These are phyloP conservation scores for Imleria badia DNA, from an alignment of 768 basidiomycete genomes.

Conservation along the genomic window DNA sequence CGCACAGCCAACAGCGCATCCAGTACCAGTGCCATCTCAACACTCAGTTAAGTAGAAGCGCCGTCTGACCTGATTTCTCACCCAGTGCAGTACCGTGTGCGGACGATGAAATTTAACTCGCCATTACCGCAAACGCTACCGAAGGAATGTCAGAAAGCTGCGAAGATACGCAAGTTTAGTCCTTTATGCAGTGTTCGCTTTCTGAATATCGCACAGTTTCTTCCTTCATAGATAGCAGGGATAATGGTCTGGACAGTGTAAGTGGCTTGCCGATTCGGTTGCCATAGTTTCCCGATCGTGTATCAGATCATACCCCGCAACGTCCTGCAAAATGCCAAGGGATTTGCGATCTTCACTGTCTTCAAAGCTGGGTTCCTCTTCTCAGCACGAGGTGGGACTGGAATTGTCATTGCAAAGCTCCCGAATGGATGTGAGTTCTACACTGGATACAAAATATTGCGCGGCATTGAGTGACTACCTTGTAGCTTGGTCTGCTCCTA, in stretches of 20 bases:
- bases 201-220: conserved; percentile 49
- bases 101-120: conserved; percentile 47
- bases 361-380: conserved; percentile 72
- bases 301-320: conserved; percentile 52
- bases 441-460: background rate
- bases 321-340: conserved; percentile 56
- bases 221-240: conserved; percentile 77
- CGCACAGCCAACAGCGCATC: conserved; percentile 24
- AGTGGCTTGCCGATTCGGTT: conserved; percentile 16
- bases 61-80: background rate
- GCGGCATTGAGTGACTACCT: conserved; percentile 34
- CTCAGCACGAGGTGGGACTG: conserved; percentile 77
- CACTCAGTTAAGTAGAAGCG: background rate
- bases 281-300: background rate
- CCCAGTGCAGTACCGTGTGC: background rate
- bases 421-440: conserved; percentile 71
- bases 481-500: conserved; percentile 94
- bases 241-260: conserved; percentile 84
- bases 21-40: background rate
- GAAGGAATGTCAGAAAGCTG: conserved; percentile 86
- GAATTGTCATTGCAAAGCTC: conserved; percentile 84
- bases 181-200: background rate
- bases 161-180: conserved; percentile 69
- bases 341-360: conserved; percentile 91
- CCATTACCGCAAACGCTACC: conserved; percentile 57